Conservation (phyloP, 2,329 filamentous ascomycete species). For the Colletotrichum musae region DNA sequence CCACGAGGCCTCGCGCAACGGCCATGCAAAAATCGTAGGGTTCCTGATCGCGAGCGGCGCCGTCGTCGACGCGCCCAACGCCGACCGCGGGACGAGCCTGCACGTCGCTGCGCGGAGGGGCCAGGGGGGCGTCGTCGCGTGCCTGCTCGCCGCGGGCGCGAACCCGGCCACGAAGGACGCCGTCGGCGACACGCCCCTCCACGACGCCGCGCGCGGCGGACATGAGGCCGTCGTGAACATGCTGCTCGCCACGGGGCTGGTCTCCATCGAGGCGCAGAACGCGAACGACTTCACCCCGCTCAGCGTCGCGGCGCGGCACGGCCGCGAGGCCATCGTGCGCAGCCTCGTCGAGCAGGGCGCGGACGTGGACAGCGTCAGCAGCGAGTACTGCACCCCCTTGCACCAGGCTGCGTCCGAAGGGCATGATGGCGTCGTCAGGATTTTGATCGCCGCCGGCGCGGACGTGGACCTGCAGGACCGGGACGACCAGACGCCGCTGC, state of each 20-base stretch:
- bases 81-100: constrained; percentile 39
- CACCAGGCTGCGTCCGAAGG: constrained; percentile 43
- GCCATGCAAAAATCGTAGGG: constrained; percentile 28
- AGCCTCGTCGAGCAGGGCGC: constrained; percentile 43
- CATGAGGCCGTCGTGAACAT: constrained; percentile 36
- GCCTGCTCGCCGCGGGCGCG: constrained; percentile 33
- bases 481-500: constrained; percentile 42
- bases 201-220: constrained; percentile 39
- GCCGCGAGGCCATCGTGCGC: constrained; percentile 41
- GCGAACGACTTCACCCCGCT: constrained; percentile 41
- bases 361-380: constrained; percentile 39
- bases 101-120: constrained; percentile 35
- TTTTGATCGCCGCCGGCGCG: constrained; percentile 41
- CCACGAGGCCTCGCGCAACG: constrained; percentile 35
- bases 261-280: constrained; percentile 41
- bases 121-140: constrained; percentile 14
- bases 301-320: constrained; percentile 39
- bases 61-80: constrained; percentile 40
- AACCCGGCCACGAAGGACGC: constrained; percentile 41
- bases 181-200: constrained; percentile 41
- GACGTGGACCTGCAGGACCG: constrained; percentile 42
- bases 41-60: constrained; percentile 38
- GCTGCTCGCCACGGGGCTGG: constrained; percentile 40
- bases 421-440: constrained; percentile 36
- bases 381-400: constrained; percentile 41